Evolutionary conservation across 2,329 filamentous ascomycete species (phyloP), one percentile per base, ranked within the genome.

Genomic region (Phialophora verrucosa): DNA sequence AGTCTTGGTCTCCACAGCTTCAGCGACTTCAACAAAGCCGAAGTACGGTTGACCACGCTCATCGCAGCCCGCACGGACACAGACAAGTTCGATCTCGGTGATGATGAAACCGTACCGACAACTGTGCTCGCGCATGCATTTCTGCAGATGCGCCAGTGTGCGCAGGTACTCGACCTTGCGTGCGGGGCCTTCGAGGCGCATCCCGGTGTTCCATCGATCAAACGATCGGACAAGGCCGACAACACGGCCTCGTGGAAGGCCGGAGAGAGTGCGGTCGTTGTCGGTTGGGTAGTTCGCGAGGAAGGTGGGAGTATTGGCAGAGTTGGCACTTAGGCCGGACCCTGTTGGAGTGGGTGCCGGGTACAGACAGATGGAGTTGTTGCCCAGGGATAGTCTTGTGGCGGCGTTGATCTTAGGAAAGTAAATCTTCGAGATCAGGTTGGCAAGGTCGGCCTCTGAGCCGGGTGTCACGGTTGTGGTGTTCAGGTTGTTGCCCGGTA

Each of bases 101-200:
- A 97, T 88, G 78, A 98, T 94, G 83, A 97, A 98, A 62, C 94
- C 94, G 78, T 97, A 98, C 66, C 94, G 89, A 76, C 92, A 96
- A 71, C 89, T 89, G 80, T 97, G 91, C 80, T 96, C 92, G 77
- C 94, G 92, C 92, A 97, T 97, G 75, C 90, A 89, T 76, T 91
- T 87, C 79, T 98, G 94, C 53, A 97, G 83, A 73, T 96, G 92
- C 0, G 93, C 85, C 4, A 98, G 87, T 1, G 92, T 92, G 59
- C 91, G 89, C 23, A 97, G 89, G 81, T 97, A 97, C 79, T 94
- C 89, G 65, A 97, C 91, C 65, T 91, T 90, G 79, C 93, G 91
- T 78, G 92, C 87, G 70, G 93, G 92, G 53, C 89, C 88, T 77
- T 96, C 92, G 66, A 89, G 88, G 66, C 93, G 91, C 91, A 97